A percentile compares a stretch with the other conserved stretches of the same genome.
Evolutionary conservation across 176 grass and related monocot genomes (phyloP).

Genomic region (Ampelocalamus luodianensis): DNA sequence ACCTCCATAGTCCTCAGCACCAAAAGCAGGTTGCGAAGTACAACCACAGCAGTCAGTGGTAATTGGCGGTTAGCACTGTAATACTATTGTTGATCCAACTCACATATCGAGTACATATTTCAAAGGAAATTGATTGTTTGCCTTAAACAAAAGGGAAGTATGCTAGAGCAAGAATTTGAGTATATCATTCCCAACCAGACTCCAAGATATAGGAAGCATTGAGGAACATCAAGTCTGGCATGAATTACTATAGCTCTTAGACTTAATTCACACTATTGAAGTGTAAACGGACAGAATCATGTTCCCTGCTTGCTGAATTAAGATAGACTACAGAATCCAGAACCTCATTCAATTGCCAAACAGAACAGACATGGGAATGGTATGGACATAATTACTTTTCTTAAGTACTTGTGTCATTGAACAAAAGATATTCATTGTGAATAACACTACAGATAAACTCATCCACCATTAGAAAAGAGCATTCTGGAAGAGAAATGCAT

Average conservation of each 20-base stretch:
- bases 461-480: conserved; percentile 21
- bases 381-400: neutral
- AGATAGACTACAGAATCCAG: conserved; percentile 16
- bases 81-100: conserved; percentile 1
- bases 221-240: neutral
- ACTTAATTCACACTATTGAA: neutral
- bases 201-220: neutral
- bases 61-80: neutral
- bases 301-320: conserved; percentile 13
- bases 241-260: neutral
- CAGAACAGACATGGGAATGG: conserved; percentile 23
- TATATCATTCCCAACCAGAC: neutral
- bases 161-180: conserved; percentile 13
- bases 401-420: conserved; percentile 25
- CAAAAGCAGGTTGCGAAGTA: conserved; percentile 32
- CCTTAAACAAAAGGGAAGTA: conserved; percentile 27
- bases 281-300: conserved; percentile 11
- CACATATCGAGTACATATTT: neutral
- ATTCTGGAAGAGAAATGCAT: conserved; percentile 37
- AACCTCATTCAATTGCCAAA: conserved; percentile 1
- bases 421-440: conserved; percentile 20
- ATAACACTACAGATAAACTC: conserved; percentile 36
- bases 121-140: neutral
- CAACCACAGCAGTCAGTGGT: neutral
- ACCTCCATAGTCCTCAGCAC: conserved; percentile 22